Evolutionary conservation across 495 filamentous ascomycete genomes (phyloP), one percentile per base, ranked within the genome.

Genomic region (Stereocaulon alpinum): DNA sequence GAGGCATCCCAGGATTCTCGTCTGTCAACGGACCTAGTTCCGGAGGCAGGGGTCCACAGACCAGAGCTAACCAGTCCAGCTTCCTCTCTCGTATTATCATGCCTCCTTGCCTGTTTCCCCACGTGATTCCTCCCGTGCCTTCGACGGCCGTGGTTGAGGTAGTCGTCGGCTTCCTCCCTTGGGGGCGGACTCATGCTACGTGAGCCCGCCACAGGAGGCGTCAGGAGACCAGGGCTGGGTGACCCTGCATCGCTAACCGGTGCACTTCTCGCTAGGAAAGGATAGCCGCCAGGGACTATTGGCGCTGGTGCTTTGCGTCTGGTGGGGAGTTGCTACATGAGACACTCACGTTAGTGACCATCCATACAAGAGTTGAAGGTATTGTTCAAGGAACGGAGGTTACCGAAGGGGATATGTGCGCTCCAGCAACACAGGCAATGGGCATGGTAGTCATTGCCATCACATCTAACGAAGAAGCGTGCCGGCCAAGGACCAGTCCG

Each of bases 121-220:
- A 15, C 32, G 11, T 51, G 51, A 32, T 62, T 65, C 6, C 34
- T 60, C 20, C 20, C 41, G 24, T 41, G 27, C 5, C 51, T 18
- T 2, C 37, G 43, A 27, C 24, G 42, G 55, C 22, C 18, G 37
- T 12, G 24, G 14, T 40, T 58, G 27, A 63, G 18, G 22, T 66
- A 66, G 27, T 66, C 64, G 20, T 66, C 61, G 15, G 11, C 54
- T 54, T 63, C 64, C 4, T 22, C 55, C 24, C 49, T 22, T 10
- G 61, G 64, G 10, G 64, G 64, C n/a, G 64, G 64, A 41, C 64
- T 66, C 42, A 59, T 58, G 15, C 11, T 20, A 34, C 10, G 20
- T 20, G 60, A 43, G 4, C 17, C 50, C 2, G 54, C 50, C 15
- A 63, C 55, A 24, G 61, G 64, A 44, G 64, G 61, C 9, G 57